phyloP scores from a whole-genome alignment of 352 stramenopile genomes.

The Pythium dissotocum region DNA sequence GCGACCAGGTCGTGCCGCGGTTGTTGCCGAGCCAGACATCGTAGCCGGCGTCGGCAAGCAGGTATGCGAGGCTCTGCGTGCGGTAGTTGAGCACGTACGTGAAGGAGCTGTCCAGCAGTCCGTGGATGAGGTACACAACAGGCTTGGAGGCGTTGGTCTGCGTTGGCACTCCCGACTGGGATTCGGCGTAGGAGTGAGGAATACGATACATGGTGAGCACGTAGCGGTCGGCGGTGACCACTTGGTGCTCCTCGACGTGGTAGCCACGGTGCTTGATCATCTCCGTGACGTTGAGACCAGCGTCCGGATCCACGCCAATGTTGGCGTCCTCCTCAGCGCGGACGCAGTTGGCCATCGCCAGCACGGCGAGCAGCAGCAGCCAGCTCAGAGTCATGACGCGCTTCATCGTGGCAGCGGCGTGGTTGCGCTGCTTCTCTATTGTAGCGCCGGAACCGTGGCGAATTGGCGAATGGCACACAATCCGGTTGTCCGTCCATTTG shows the following conservation, averaged over 20 bases:
- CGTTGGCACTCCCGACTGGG: conserved; percentile 28
- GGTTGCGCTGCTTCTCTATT: not conserved
- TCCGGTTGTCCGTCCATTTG: not conserved
- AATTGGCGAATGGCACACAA: not conserved
- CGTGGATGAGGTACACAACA: conserved; percentile 49
- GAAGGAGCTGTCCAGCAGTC: conserved; percentile 60
- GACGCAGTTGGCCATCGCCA: conserved; percentile 10
- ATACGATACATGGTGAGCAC: conserved; percentile 70
- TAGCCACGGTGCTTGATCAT: conserved; percentile 51
- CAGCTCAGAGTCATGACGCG: not conserved
- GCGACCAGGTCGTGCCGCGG: conserved; percentile 58
- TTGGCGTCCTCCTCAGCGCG: conserved; percentile 19
- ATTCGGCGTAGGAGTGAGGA: conserved; percentile 54
- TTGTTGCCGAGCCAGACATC: conserved; percentile 72
- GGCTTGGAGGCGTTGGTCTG: conserved; percentile 37
- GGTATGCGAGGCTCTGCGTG: conserved; percentile 57
- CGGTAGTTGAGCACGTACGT: conserved; percentile 65
- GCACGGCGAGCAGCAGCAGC: conserved; percentile 8
- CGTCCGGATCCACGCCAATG: conserved; percentile 43
- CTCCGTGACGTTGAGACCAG: conserved; percentile 46
- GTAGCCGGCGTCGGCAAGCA: conserved; percentile 59
- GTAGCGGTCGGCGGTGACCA: conserved; percentile 56
- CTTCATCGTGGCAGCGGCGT: not conserved
- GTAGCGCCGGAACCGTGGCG: not conserved
- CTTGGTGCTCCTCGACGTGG: conserved; percentile 55